Evolutionary conservation across 2,329 filamentous ascomycete species (phyloP).

Genomic region (Pseudogymnoascus sp.): DNA sequence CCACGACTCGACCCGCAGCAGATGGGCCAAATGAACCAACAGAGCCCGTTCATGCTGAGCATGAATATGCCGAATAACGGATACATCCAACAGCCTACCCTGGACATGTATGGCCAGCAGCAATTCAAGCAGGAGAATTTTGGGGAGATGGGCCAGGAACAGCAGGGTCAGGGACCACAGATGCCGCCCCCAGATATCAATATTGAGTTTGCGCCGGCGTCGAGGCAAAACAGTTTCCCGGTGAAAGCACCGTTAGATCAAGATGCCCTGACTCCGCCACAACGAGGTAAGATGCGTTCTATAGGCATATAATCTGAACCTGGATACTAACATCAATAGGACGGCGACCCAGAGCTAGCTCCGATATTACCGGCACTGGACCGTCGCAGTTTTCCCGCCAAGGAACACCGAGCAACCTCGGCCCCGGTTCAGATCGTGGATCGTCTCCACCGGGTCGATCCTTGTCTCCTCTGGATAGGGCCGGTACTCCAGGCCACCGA

Average conservation of each 20-base stretch:
- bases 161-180: constrained; percentile 45
- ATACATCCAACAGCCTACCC: constrained; percentile 14
- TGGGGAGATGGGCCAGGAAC: constrained; percentile 45
- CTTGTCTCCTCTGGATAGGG: constrained; percentile 50
- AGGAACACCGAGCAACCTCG: constrained; percentile 43
- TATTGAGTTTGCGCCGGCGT: constrained; percentile 79
- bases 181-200: constrained; percentile 94
- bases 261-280: constrained; percentile 77
- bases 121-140: constrained; percentile 37
- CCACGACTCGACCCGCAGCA: constrained; percentile 51
- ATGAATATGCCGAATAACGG: constrained; percentile 34
- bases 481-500: constrained; percentile 35
- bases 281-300: constrained; percentile 44
- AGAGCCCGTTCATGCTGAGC: constrained; percentile 35
- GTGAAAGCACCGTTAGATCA: constrained; percentile 54
- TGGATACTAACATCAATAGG: constrained; percentile 20
- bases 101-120: constrained; percentile 44
- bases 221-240: constrained; percentile 57
- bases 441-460: constrained; percentile 41
- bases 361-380: constrained; percentile 26
- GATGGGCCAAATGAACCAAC: constrained; percentile 35
- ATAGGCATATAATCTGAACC: not conserved
- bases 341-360: constrained; percentile 28
- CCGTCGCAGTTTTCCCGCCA: constrained; percentile 36
- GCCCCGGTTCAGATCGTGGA: constrained; percentile 40